Percentiles rank a stretch among this genome's conserved stretches.
These are phyloP conservation scores for Pythium volutum DNA, from an alignment of 352 stramenopile species.

Conservation along the genomic window DNA sequence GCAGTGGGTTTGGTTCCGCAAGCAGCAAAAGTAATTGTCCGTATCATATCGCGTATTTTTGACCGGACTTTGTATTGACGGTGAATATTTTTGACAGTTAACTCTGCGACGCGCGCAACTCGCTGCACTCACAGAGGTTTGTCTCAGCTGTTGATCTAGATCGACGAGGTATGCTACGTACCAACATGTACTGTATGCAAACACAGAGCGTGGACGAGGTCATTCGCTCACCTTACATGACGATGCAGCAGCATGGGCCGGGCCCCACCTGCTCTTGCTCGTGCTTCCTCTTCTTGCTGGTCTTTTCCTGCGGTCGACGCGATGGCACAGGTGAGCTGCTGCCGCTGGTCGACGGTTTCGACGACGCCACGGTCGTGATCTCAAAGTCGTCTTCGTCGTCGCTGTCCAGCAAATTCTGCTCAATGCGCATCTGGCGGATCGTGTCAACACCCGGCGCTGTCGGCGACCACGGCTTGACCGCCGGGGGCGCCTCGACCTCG, in stretches of 20 bases:
- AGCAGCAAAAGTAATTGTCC: slow-evolving; percentile 7
- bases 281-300: neutral
- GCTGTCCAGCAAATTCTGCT: slow-evolving; percentile 20
- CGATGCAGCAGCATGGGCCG: slow-evolving; percentile 47
- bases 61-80: neutral
- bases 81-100: slow-evolving; percentile 23
- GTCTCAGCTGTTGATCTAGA: neutral
- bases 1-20: neutral
- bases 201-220: slow-evolving; percentile 16
- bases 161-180: neutral
- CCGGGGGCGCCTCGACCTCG: slow-evolving; percentile 38
- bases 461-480: slow-evolving; percentile 59
- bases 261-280: neutral
- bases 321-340: slow-evolving; percentile 14
- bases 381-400: slow-evolving; percentile 19
- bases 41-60: neutral
- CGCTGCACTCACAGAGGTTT: neutral
- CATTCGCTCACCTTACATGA: slow-evolving; percentile 43
- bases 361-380: slow-evolving; percentile 1
- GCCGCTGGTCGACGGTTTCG: slow-evolving; percentile 5
- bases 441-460: slow-evolving; percentile 53
- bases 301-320: neutral
- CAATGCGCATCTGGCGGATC: slow-evolving; percentile 67
- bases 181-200: neutral
- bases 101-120: slow-evolving; percentile 16